Evolutionary conservation across 2,329 filamentous ascomycete genomes (phyloP).

Genomic region (Aspergillus felis): DNA sequence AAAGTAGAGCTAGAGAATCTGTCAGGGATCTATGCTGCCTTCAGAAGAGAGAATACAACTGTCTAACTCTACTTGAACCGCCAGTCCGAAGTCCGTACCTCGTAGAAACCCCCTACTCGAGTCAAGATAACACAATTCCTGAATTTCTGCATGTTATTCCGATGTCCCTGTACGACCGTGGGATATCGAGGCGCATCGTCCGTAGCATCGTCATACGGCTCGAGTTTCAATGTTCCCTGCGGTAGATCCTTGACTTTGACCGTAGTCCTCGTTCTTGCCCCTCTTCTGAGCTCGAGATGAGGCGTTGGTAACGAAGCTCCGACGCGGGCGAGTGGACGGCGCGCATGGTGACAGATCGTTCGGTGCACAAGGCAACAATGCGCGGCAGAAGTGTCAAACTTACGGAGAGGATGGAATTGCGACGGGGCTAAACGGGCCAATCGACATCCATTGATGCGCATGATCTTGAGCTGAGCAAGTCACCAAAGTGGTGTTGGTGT

Average conservation of each 20-base stretch:
- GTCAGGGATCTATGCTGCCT: conserved; percentile 4
- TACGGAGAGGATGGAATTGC: background rate
- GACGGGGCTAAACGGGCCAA: conserved; percentile 9
- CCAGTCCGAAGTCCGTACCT: conserved; percentile 44
- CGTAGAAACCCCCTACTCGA: conserved; percentile 92
- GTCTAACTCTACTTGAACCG: background rate
- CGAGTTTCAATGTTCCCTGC: conserved; percentile 51
- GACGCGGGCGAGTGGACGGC: conserved; percentile 16
- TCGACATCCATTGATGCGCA: conserved; percentile 22
- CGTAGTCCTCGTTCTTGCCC: conserved; percentile 36
- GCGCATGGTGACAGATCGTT: conserved; percentile 30
- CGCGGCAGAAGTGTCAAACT: conserved; percentile 1
- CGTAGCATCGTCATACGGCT: conserved; percentile 40
- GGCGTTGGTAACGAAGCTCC: conserved; percentile 12
- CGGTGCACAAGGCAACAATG: conserved; percentile 21
- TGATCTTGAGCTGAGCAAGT: conserved; percentile 11
- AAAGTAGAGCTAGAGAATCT: conserved; percentile 67
- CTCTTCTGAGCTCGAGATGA: conserved; percentile 18
- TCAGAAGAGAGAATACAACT: background rate
- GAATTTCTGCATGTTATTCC: conserved; percentile 86
- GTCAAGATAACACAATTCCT: conserved; percentile 87
- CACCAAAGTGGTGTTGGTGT: background rate
- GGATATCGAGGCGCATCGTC: conserved; percentile 64
- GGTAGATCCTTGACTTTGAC: conserved; percentile 49
- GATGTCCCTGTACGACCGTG: conserved; percentile 81